Evolutionary conservation across 305 asterid genomes (phyloP).

Genomic region (Solanum chacoense): DNA sequence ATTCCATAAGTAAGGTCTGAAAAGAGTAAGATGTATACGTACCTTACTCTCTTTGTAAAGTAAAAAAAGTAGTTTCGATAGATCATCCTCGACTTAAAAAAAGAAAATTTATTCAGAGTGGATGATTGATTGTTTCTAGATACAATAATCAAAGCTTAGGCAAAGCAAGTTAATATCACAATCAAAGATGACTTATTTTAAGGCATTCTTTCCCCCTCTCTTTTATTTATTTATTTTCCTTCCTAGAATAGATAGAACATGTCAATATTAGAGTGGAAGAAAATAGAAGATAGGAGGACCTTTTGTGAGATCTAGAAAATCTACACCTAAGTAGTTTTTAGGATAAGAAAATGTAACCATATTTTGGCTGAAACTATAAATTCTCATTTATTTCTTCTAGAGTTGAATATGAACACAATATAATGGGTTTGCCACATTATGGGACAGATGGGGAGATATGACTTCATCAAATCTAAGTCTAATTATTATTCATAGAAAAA

Average conservation of each 20-base stretch:
- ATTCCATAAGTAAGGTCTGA: fast-evolving
- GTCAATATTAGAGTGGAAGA: background rate
- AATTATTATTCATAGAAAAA: background rate
- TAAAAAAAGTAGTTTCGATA: background rate
- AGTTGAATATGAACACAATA: background rate
- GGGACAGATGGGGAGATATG: background rate
- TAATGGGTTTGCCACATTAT: background rate
- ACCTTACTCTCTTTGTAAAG: background rate
- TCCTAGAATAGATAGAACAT: background rate
- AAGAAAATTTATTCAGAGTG: background rate
- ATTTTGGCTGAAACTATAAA: background rate
- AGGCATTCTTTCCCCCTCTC: background rate
- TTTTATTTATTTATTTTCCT: background rate
- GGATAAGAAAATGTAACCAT: background rate
- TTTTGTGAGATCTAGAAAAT: background rate
- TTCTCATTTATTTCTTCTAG: background rate
- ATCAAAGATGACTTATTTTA: background rate
- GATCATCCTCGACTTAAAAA: background rate
- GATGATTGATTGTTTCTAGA: background rate
- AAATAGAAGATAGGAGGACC: background rate
- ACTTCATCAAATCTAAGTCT: background rate
- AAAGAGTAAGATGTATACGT: background rate
- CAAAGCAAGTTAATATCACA: background rate
- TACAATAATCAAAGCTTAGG: background rate
- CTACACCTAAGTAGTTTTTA: background rate